These are phyloP conservation scores for Eucommia ulmoides DNA, from an alignment of 257 asterid genomes.

Conservation along the genomic window DNA sequence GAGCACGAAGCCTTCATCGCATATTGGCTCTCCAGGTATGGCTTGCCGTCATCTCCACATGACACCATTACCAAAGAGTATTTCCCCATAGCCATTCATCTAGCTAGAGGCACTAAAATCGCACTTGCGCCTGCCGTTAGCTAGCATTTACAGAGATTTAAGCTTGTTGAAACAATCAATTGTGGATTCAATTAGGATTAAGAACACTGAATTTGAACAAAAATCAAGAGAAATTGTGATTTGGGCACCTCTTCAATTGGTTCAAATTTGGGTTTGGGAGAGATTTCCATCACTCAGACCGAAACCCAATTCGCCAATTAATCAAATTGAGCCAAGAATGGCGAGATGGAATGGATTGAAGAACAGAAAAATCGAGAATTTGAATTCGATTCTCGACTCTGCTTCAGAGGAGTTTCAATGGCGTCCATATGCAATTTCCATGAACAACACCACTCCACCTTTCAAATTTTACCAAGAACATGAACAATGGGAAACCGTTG, in stretches of 20 bases:
- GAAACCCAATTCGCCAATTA: background rate
- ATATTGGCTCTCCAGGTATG: slow-evolving; percentile 23
- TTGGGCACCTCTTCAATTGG: slow-evolving; percentile 6
- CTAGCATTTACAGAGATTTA: slow-evolving; percentile 13
- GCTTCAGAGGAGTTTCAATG: slow-evolving; percentile 10
- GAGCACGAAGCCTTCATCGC: slow-evolving; percentile 23
- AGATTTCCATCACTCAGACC: background rate
- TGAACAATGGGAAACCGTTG: slow-evolving; percentile 9
- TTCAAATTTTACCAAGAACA: slow-evolving; percentile 7
- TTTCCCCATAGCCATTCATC: slow-evolving; percentile 17
- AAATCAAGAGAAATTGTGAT: slow-evolving; percentile 5
- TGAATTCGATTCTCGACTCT: background rate
- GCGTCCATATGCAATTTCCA: slow-evolving; percentile 21
- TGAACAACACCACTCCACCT: background rate
- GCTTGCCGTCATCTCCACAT: slow-evolving; percentile 5
- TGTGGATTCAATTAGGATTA: background rate
- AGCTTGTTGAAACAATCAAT: slow-evolving; percentile 9
- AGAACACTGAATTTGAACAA: background rate
- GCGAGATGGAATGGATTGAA: background rate
- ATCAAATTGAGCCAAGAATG: background rate
- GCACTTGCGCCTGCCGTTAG: slow-evolving; percentile 28
- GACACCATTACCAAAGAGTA: background rate
- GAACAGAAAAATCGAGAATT: background rate
- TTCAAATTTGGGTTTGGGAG: slow-evolving; percentile 8
- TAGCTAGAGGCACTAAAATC: slow-evolving; percentile 12